These are phyloP conservation scores for Perkinsus chesapeaki DNA, from an alignment of 169 alveolate genomes.

Conservation along the genomic window DNA sequence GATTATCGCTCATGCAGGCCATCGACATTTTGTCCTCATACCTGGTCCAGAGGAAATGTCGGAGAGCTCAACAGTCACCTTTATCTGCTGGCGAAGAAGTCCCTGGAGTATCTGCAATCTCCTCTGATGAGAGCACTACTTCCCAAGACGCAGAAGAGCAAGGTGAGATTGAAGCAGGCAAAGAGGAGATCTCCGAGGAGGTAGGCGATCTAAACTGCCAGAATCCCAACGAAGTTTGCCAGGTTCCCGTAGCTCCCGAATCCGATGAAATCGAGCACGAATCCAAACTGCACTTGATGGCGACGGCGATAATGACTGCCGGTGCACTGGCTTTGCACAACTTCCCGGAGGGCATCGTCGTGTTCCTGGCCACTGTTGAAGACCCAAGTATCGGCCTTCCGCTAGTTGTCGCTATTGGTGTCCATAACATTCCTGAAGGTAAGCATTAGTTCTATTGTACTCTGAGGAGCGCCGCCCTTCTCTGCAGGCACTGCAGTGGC, in stretches of 20 bases:
- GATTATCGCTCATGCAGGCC: no score
- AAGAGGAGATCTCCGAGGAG: no score
- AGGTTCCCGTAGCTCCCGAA: neutral
- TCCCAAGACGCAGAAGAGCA: no score
- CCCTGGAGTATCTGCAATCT: no score
- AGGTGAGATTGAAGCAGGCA: no score
- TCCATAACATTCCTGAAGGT: constrained; percentile 26
- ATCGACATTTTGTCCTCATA: no score
- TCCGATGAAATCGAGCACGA: neutral
- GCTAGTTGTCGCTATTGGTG: constrained; percentile 13
- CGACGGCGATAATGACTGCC: neutral
- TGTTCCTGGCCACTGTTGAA: constrained; percentile 9
- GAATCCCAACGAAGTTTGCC: no score
- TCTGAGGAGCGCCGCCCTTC: neutral
- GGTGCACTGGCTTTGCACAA: constrained; percentile 15
- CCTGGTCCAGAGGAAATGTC: no score
- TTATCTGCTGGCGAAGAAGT: no score
- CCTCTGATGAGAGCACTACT: no score
- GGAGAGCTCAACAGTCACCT: no score
- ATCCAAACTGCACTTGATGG: neutral
- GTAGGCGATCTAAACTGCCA: no score
- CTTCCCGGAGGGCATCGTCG: constrained; percentile 18
- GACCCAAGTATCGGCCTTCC: neutral
- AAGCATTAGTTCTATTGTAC: neutral
- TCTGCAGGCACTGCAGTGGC: neutral